Percentiles rank a stretch among this genome's conserved stretches.
These are phyloP conservation scores for Plasmodiophora brassicae DNA, from an alignment of 208 protist genomes.

Conservation along the genomic window DNA sequence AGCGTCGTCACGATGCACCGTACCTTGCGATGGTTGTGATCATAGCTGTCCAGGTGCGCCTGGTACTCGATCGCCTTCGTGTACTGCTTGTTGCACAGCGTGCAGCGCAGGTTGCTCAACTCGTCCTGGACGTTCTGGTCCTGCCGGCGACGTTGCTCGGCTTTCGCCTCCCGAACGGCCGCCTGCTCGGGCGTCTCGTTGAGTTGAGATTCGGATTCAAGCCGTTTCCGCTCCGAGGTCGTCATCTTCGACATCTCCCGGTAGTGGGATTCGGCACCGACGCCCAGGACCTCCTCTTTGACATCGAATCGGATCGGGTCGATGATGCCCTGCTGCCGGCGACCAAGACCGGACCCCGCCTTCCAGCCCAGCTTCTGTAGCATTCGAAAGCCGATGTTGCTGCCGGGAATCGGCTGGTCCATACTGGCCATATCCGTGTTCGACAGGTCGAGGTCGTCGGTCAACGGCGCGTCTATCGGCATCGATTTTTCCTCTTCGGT, in stretches of 20 bases:
- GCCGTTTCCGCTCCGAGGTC: not conserved
- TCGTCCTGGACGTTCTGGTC: not conserved
- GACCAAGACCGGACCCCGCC: not conserved
- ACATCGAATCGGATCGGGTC: not conserved
- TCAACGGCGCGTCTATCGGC: not conserved
- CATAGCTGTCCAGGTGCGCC: constrained; percentile 28
- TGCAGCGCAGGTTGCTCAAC: not conserved
- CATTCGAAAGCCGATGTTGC: not conserved
- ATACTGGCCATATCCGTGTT: not conserved
- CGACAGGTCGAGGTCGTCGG: not conserved
- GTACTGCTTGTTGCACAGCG: constrained; percentile 26
- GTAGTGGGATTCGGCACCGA: not conserved
- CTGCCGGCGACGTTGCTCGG: not conserved
- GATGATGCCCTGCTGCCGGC: constrained; percentile 1
- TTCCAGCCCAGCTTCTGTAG: not conserved
- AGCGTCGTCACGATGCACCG: not conserved
- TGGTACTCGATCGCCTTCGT: constrained; percentile 25
- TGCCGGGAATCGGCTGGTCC: not conserved
- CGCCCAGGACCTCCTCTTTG: not conserved
- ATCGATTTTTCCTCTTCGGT: constrained; percentile 11
- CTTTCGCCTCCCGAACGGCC: not conserved
- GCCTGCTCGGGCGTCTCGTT: not conserved
- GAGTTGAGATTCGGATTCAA: not conserved
- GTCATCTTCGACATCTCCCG: not conserved
- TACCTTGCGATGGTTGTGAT: constrained; percentile 33